Conservation (phyloP, 768 basidiomycete species). For the Mycena filopes region DNA sequence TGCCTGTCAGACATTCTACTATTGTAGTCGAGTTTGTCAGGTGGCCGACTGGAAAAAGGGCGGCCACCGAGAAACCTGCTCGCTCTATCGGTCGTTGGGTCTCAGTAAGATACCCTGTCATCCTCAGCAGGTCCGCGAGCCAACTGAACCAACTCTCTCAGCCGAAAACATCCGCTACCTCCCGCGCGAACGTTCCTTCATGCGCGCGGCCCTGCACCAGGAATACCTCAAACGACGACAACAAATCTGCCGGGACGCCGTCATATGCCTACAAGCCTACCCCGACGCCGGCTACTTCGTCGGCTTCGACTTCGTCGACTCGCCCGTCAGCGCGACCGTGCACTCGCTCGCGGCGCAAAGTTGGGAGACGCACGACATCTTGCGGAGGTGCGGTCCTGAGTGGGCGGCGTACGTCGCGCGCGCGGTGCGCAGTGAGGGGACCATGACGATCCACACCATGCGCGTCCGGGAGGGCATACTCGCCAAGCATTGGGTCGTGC, state of each 20-base stretch:
- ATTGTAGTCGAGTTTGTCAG: constrained; percentile 12
- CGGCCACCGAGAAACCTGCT: not conserved
- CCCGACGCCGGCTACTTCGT: constrained; percentile 1
- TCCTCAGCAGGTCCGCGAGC: too few species aligned
- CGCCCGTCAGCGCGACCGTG: not conserved
- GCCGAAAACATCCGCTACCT: not conserved
- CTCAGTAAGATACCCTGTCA: not conserved
- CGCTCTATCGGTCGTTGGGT: not conserved
- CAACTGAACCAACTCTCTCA: not conserved
- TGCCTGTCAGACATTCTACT: not conserved
- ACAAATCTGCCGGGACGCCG: not conserved
- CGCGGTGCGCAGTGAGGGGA: not conserved
- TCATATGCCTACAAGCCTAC: not conserved
- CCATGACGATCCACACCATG: constrained; percentile 4
- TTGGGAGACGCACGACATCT: not conserved
- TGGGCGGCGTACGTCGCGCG: not conserved
- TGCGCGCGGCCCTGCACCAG: constrained; percentile 1
- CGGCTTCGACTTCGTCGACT: constrained; percentile 7
- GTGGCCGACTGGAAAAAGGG: constrained; percentile 2
- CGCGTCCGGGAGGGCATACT: not conserved
- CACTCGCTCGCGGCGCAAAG: not conserved
- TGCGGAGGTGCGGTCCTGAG: not conserved
- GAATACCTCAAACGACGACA: not conserved
- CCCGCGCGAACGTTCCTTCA: constrained; percentile 1
- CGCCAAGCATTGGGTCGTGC: constrained; percentile 1